phyloP scores from a whole-genome alignment of 2,329 filamentous ascomycete genomes.

The Aspergillus sp. region DNA sequence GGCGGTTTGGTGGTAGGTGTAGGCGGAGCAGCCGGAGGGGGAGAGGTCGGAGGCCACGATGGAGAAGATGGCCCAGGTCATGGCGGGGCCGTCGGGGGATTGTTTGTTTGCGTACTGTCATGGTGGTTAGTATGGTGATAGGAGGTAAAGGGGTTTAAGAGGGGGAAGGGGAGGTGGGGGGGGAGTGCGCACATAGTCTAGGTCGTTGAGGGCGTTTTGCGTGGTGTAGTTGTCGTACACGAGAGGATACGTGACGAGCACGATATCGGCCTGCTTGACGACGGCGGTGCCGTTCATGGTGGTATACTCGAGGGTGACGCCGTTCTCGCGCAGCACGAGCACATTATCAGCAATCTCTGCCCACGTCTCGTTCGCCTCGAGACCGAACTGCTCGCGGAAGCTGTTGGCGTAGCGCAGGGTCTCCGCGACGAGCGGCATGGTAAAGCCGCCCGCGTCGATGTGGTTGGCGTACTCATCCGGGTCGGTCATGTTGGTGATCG shows the following conservation, averaged over 20 bases:
- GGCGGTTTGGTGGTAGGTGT: conserved; percentile 64
- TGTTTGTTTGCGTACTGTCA: conserved; percentile 64
- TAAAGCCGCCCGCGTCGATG: conserved; percentile 67
- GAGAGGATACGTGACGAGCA: conserved; percentile 64
- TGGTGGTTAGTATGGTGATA: background rate
- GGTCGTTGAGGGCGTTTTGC: conserved; percentile 51
- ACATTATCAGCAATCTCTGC: conserved; percentile 55
- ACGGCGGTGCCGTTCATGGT: conserved; percentile 64
- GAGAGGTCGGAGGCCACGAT: conserved; percentile 65
- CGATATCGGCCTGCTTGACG: conserved; percentile 70
- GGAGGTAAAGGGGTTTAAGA: background rate
- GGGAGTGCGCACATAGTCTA: conserved; percentile 55
- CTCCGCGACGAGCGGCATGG: conserved; percentile 59
- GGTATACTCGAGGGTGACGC: conserved; percentile 63
- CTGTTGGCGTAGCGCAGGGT: conserved; percentile 56
- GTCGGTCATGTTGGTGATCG: conserved; percentile 66
- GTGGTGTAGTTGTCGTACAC: conserved; percentile 56
- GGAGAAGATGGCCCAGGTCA: conserved; percentile 70
- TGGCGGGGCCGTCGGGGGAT: conserved; percentile 65
- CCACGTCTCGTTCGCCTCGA: conserved; percentile 58
- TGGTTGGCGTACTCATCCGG: conserved; percentile 69
- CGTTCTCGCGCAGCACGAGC: conserved; percentile 54
- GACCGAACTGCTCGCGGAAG: conserved; percentile 56
- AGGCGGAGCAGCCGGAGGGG: conserved; percentile 65
- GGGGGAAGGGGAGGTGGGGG: background rate